Conservation (phyloP, 202 grass and related monocot species). For the Zoysia matrella region DNA sequence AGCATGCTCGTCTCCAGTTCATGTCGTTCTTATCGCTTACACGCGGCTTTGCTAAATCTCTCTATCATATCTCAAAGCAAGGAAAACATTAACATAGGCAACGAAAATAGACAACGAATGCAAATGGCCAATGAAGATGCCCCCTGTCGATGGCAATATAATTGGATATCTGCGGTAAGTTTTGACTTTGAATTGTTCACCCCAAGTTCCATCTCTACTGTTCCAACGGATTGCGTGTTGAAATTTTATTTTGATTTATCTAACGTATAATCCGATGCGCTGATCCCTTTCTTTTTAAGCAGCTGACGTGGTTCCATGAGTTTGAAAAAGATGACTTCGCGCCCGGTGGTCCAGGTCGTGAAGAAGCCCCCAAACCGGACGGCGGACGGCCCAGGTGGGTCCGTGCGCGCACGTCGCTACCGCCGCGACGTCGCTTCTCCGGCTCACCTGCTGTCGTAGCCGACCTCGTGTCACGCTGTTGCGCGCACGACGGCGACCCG, state of each 20-base stretch:
- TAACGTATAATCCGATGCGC: neutral
- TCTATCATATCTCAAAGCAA: neutral
- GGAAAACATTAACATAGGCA: neutral
- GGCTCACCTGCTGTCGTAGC: no score
- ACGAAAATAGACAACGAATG: neutral
- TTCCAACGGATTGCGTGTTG: neutral
- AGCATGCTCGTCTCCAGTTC: neutral
- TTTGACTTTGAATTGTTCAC: slow-evolving; percentile 6
- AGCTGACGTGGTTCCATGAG: no score
- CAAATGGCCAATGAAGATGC: neutral
- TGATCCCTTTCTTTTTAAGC: no score
- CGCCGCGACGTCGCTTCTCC: no score
- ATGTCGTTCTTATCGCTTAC: neutral
- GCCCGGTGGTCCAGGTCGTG: no score
- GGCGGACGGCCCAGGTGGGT: no score
- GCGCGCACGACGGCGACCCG: no score
- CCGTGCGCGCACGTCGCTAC: no score
- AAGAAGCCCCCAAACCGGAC: no score
- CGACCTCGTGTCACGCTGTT: no score
- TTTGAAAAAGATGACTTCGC: no score
- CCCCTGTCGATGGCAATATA: neutral
- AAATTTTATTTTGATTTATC: neutral
- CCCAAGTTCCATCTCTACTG: no score
- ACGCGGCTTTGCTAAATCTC: neutral
- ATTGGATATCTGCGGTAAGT: neutral